These are phyloP conservation scores for Eruca vesicaria DNA, from an alignment of 441 rosid genomes.

Conservation along the genomic window DNA sequence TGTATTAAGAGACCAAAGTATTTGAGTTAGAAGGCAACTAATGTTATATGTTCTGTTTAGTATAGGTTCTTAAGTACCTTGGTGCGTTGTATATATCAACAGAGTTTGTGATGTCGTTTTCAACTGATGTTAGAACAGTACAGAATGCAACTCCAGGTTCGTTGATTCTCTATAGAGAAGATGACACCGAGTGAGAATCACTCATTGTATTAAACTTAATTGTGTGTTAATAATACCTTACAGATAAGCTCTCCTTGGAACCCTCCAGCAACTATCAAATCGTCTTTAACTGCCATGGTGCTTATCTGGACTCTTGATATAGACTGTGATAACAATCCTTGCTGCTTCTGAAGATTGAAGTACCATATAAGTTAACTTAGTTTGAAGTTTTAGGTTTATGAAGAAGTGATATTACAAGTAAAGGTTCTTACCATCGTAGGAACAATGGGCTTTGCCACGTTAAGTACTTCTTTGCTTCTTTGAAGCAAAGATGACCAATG, in stretches of 20 bases:
- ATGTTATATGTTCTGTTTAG: background rate
- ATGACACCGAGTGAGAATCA: slow-evolving; percentile 5
- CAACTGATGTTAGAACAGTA: slow-evolving; percentile 50
- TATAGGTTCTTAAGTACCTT: slow-evolving; percentile 28
- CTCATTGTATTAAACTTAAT: background rate
- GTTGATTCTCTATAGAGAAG: slow-evolving; percentile 35
- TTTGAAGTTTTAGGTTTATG: background rate
- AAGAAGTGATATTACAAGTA: background rate
- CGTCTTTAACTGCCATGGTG: slow-evolving; percentile 70
- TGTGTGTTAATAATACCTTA: slow-evolving; percentile 47
- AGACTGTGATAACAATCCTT: slow-evolving; percentile 39
- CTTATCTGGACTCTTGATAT: slow-evolving; percentile 70
- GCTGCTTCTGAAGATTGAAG: slow-evolving; percentile 37
- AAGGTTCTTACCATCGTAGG: slow-evolving; percentile 42
- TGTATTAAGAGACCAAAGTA: background rate
- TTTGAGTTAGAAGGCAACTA: background rate
- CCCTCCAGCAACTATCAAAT: slow-evolving; percentile 68
- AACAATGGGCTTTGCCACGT: slow-evolving; percentile 61
- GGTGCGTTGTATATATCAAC: slow-evolving; percentile 54
- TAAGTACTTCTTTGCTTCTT: slow-evolving; percentile 60
- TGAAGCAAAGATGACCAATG: slow-evolving; percentile 65
- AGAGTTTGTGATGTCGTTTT: slow-evolving; percentile 67
- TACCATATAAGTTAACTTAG: background rate
- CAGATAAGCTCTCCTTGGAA: slow-evolving; percentile 77
- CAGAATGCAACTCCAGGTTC: slow-evolving; percentile 60